phyloP scores from a whole-genome alignment of 169 alveolate genomes.

The Cyclospora cayetanensis region DNA sequence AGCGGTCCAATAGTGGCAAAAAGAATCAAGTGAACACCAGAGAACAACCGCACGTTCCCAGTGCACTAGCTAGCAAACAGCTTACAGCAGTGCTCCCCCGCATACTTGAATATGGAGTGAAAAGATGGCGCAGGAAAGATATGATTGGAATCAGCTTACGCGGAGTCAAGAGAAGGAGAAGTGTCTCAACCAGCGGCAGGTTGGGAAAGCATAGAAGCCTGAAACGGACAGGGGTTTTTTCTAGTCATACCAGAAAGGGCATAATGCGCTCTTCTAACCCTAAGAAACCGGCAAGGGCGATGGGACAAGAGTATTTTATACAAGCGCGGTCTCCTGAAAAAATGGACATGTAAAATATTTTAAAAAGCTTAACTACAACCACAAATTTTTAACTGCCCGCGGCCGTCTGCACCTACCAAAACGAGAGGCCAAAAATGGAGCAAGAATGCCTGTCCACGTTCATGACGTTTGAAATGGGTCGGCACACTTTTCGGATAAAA shows the following conservation, averaged over 20 bases:
- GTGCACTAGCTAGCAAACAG: neutral
- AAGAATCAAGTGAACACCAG: no score
- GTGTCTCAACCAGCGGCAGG: constrained; percentile 25
- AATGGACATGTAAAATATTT: neutral
- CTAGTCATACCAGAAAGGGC: neutral
- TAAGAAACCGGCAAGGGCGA: constrained; percentile 54
- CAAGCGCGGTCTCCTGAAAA: constrained; percentile 58
- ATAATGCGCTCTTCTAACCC: neutral
- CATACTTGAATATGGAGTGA: constrained; percentile 28
- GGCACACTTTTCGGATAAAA: neutral
- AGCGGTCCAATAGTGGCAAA: no score
- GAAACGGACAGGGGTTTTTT: neutral
- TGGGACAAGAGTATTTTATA: constrained; percentile 54
- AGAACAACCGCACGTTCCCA: no score
- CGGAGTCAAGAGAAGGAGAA: constrained; percentile 44
- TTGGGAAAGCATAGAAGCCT: constrained; percentile 35
- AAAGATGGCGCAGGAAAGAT: neutral
- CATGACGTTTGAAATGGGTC: neutral
- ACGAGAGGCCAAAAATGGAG: constrained; percentile 42
- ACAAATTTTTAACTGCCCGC: neutral
- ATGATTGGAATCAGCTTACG: constrained; percentile 35
- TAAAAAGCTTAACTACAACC: neutral
- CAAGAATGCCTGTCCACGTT: constrained; percentile 14
- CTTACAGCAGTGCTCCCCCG: constrained; percentile 73
- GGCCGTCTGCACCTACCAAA: neutral